phyloP scores from a whole-genome alignment of 2,329 filamentous ascomycete species.

The Eutypella sp. region DNA sequence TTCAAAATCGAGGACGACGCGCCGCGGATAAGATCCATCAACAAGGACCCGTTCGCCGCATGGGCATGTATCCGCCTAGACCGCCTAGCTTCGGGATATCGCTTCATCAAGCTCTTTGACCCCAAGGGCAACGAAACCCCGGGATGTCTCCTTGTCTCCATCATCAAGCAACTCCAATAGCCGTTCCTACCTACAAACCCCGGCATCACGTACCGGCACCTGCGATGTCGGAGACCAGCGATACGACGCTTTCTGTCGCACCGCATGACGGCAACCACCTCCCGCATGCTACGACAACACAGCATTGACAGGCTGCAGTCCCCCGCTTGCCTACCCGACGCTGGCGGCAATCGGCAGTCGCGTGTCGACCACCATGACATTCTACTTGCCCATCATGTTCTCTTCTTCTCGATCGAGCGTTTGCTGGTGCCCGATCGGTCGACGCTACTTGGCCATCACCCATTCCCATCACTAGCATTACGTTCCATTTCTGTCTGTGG shows the following conservation, averaged over 20 bases:
- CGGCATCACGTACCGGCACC: neutral
- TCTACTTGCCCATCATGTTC: too few species aligned
- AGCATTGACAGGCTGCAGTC: too few species aligned
- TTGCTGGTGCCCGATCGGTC: too few species aligned
- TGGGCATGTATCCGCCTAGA: conserved; percentile 59
- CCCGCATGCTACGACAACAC: too few species aligned
- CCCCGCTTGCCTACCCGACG: too few species aligned
- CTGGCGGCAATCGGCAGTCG: too few species aligned
- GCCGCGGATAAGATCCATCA: conserved; percentile 25
- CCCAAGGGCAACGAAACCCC: conserved; percentile 37
- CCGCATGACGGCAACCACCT: too few species aligned
- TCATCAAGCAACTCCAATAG: conserved; percentile 37
- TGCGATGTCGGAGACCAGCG: neutral
- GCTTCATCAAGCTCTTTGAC: conserved; percentile 48
- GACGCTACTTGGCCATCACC: too few species aligned
- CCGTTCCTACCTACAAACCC: neutral
- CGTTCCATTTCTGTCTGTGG: too few species aligned
- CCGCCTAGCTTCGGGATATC: conserved; percentile 50
- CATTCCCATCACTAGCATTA: too few species aligned
- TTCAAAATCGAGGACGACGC: conserved; percentile 50
- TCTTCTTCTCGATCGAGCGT: too few species aligned
- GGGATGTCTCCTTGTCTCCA: conserved; percentile 47
- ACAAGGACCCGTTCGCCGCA: conserved; percentile 37
- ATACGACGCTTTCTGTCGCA: neutral
- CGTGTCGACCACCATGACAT: too few species aligned